Conservation (phyloP, 768 basidiomycete species). For the Phanerochaete sordida region DNA sequence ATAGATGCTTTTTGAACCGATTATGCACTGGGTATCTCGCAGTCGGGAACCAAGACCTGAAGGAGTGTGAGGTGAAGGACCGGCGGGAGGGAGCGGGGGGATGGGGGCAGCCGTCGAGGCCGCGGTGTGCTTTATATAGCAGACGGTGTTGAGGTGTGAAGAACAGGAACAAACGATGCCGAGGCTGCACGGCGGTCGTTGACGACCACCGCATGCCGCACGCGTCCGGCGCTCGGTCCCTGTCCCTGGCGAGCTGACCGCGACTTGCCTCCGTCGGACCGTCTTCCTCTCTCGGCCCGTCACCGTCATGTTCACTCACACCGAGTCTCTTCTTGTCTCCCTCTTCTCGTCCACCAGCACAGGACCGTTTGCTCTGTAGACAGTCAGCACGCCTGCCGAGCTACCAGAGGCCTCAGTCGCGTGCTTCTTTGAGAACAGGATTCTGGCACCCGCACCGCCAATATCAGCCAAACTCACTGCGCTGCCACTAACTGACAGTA, state of each 20-base stretch:
- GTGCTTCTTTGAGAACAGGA: too few relatives aligned
- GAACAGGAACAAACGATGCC: neutral
- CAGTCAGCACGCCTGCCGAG: too few relatives aligned
- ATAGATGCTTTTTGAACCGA: neutral
- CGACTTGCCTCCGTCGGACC: too few relatives aligned
- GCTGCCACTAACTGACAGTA: too few relatives aligned
- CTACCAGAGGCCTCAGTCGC: too few relatives aligned
- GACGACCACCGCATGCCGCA: neutral
- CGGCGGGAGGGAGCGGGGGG: neutral
- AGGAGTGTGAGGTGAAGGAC: constrained; percentile 1
- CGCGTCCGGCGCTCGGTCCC: neutral
- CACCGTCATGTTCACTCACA: too few relatives aligned
- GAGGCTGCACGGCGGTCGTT: neutral
- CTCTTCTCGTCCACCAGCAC: too few relatives aligned
- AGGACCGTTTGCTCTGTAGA: too few relatives aligned
- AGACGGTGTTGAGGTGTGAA: neutral
- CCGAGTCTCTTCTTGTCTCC: too few relatives aligned
- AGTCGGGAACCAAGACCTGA: neutral
- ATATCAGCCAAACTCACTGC: too few relatives aligned
- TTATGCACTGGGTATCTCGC: neutral
- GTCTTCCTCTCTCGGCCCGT: too few relatives aligned
- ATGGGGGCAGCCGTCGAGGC: neutral
- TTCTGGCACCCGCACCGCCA: too few relatives aligned
- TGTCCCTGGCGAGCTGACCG: neutral
- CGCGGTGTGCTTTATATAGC: neutral